phyloP scores from a whole-genome alignment of 768 basidiomycete genomes.

The Glaciozyma antarctica region DNA sequence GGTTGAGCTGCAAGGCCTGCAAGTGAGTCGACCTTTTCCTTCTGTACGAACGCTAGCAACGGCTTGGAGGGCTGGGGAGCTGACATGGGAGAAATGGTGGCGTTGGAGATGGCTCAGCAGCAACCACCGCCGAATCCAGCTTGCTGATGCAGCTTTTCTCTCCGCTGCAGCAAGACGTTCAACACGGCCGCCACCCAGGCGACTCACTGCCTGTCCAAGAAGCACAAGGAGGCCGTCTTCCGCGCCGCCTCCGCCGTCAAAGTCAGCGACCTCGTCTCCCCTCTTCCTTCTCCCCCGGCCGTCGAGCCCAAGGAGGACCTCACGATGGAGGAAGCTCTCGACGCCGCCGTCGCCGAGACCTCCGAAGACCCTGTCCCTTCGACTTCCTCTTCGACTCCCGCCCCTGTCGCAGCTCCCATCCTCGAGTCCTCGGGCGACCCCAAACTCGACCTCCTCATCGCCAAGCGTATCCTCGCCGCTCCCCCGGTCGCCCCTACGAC shows the following conservation, averaged over 20 bases:
- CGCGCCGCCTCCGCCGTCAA: conserved; percentile 39
- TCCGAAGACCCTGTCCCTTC: conserved; percentile 15
- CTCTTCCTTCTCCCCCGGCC: not conserved
- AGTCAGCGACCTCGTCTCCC: conserved; percentile 10
- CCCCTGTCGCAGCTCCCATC: not conserved
- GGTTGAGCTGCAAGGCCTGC: conserved; percentile 61
- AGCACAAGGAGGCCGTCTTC: conserved; percentile 68
- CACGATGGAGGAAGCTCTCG: conserved; percentile 7
- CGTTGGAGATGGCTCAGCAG: not conserved
- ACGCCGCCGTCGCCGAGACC: conserved; percentile 2
- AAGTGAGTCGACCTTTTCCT: conserved; percentile 48
- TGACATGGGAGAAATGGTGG: not conserved
- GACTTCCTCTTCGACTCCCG: conserved; percentile 12
- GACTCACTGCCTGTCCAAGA: conserved; percentile 78
- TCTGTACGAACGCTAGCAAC: no score
- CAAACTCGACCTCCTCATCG: conserved; percentile 28
- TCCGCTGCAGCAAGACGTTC: conserved; percentile 65
- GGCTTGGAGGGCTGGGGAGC: not conserved
- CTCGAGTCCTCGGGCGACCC: conserved; percentile 28
- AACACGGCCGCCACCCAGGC: conserved; percentile 79
- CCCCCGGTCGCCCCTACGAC: conserved; percentile 46
- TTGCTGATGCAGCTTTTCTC: not conserved
- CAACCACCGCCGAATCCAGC: not conserved
- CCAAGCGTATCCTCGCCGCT: conserved; percentile 32
- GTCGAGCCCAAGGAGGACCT: not conserved